Base-by-base conservation (phyloP, 495 filamentous ascomycete species). In the Annulohypoxylon moriforme region DNA sequence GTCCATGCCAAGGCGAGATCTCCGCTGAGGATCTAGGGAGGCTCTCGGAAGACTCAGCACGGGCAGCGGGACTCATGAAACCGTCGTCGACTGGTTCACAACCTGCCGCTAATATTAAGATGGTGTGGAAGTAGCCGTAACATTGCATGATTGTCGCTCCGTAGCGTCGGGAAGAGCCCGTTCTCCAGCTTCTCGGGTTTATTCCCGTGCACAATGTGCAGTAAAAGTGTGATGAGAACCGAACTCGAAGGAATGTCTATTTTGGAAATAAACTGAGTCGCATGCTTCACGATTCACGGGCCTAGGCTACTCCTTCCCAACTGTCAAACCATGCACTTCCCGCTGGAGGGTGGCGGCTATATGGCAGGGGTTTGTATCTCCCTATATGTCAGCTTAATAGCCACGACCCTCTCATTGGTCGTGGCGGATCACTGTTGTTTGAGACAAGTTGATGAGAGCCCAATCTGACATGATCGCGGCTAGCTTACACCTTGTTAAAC, bases 161-260 rank as follows among this genome's bases (percentile, higher is more conserved):
- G 71, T 66, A 68, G 71, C 57, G 71, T 69, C 71, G 71, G 71
- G 61, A 73, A 63, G 71, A 67, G 57, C 46, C 61, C 52, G 42
- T 62, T 46, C 58, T 57, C 60, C 66, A 69, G 59, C 52, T 73
- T 63, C 66, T 63, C 62, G 62, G 66, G 66, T 58, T 66, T 73
- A 73, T 73, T 73, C 62, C 71, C 71, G 71, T 36, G 46, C 55
- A 27, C 20, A 40, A 42, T 49, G 20, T 62, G 66, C 57, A 38
- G 62, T 27, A 24, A 13, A 58, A 33, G 22, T 63, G 71, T 73
- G 67, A 59, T 69, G 42, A 67, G 46, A 57, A 60, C 66, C 31
- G 33, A 44, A 40, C 59, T 63, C 24, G 18, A 63, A 58, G 59
- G 18, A 38, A 49, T 68, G 31, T 67, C 46, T 58, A 60, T 69